Percentiles rank a stretch among this genome's conserved stretches.
phyloP scores from a whole-genome alignment of 2,329 filamentous ascomycete genomes.

The Endoconidiophora laricicola region DNA sequence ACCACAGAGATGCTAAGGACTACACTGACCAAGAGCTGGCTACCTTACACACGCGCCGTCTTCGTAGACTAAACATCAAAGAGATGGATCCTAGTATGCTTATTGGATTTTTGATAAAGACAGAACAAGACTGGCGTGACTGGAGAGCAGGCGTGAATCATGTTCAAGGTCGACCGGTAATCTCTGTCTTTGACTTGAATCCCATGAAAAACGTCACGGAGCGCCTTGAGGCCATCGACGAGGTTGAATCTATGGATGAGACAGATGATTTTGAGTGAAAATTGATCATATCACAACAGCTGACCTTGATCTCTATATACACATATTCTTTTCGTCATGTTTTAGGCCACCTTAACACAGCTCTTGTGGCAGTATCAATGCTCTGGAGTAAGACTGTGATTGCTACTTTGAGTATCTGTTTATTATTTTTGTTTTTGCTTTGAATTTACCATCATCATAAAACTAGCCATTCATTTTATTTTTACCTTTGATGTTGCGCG shows the following conservation, averaged over 20 bases:
- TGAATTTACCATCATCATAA: background rate
- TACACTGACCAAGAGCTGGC: slow-evolving; percentile 60
- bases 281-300: too few relatives aligned
- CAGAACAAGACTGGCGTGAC: slow-evolving; percentile 65
- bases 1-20: slow-evolving; percentile 35
- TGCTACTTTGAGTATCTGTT: background rate
- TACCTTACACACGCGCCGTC: slow-evolving; percentile 71
- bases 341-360: too few relatives aligned
- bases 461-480: background rate
- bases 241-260: slow-evolving; percentile 79
- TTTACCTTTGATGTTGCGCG: slow-evolving; percentile 4
- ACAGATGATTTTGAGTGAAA: slow-evolving; percentile 24
- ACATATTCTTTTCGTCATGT: too few relatives aligned
- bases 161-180: slow-evolving; percentile 66
- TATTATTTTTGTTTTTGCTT: slow-evolving; percentile 1
- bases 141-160: slow-evolving; percentile 67
- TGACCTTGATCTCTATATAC: too few relatives aligned
- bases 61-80: slow-evolving; percentile 66
- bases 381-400: too few relatives aligned
- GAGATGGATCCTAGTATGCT: slow-evolving; percentile 99
- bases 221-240: slow-evolving; percentile 61
- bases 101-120: slow-evolving; percentile 74
- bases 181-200: slow-evolving; percentile 64
- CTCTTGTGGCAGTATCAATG: too few relatives aligned
- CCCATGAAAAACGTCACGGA: slow-evolving; percentile 40